Evolutionary conservation across 2,329 filamentous ascomycete species (phyloP), one percentile per base, ranked within the genome.

Genomic region (Colletotrichum cereale): DNA sequence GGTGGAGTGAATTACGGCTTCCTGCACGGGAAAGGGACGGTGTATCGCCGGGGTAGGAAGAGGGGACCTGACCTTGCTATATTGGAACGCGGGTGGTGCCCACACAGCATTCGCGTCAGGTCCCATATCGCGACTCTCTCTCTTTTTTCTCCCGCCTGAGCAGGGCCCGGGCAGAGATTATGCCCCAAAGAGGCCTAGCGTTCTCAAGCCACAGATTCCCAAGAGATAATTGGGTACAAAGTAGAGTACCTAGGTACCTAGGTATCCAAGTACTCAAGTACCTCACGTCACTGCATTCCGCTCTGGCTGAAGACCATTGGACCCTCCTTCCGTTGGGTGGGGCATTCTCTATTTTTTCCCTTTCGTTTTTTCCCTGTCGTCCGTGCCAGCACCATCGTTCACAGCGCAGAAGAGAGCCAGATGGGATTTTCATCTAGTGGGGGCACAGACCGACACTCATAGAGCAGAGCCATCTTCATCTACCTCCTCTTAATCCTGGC

Each of bases 351-450:
- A 16, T 36, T 31, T 63, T 52, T 56, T 62, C n/a, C n/a, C n/a
- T 50, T 55, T 47, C 24, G 11, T 6, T 29, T 21, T n/a, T 36
- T 44, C 58, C 5, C 5, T 53, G 47, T 55, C 52, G 38, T 40
- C 44, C 24, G 52, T 36, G 26, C 24, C 48, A 29, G 24, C 24
- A 18, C 48, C 26, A 21, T 21, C 18, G 29, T 71, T 38, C 57
- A 67, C 21, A 48, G 26, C 5, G 40, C 47, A 36, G 31, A 62
- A 36, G n/a, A 36, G n/a, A 38, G 36, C 36, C 11, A 52, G 36
- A 72, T 69, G 69, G 60, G 69, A 69, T 72, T 72, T 71, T 72
- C 66, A 63, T 58, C 60, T 36, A n/a, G 69, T 69, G 65, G 53
- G 68, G 65, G 65, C 65, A 68, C 53, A 55, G 65, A 71, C 65